phyloP scores from a whole-genome alignment of 2,329 filamentous ascomycete species.

The Hypoxylon rubiginosum region DNA sequence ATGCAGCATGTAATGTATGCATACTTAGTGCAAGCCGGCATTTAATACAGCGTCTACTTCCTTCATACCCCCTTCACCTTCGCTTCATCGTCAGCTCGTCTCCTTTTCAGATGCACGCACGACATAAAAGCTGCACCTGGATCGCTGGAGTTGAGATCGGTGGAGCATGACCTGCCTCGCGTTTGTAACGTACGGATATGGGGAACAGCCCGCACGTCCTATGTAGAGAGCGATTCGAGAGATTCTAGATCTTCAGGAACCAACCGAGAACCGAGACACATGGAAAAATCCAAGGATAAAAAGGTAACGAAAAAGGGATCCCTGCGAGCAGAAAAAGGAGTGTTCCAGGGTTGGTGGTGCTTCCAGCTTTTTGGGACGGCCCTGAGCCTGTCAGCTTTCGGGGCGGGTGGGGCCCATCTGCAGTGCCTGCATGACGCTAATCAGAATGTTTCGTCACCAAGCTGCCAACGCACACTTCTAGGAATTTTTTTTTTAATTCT shows the following conservation, averaged over 20 bases:
- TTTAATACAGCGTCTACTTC: conserved; percentile 6
- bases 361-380: conserved; percentile 38
- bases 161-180: not conserved
- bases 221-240: not conserved
- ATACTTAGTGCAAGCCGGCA: conserved; percentile 17
- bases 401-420: conserved; percentile 16
- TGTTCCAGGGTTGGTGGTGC: conserved; percentile 28
- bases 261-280: conserved; percentile 23
- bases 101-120: not conserved
- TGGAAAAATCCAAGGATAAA: conserved; percentile 28
- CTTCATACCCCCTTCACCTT: conserved; percentile 3
- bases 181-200: not conserved
- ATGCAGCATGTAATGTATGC: conserved; percentile 24
- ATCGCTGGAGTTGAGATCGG: not conserved
- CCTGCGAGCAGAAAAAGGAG: conserved; percentile 9
- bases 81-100: not conserved
- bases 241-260: conserved; percentile 30
- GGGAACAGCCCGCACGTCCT: not conserved
- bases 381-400: conserved; percentile 30
- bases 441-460: conserved; percentile 44
- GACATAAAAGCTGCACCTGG: not conserved
- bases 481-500: conserved; percentile 25
- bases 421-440: conserved; percentile 42
- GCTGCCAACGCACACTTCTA: conserved; percentile 43
- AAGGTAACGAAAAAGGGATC: conserved; percentile 11